A percentile compares a stretch with the other conserved stretches of the same genome.
phyloP scores from a whole-genome alignment of 192 early-diverging fungal species.

The Jimgerdemannia lactiflua region DNA sequence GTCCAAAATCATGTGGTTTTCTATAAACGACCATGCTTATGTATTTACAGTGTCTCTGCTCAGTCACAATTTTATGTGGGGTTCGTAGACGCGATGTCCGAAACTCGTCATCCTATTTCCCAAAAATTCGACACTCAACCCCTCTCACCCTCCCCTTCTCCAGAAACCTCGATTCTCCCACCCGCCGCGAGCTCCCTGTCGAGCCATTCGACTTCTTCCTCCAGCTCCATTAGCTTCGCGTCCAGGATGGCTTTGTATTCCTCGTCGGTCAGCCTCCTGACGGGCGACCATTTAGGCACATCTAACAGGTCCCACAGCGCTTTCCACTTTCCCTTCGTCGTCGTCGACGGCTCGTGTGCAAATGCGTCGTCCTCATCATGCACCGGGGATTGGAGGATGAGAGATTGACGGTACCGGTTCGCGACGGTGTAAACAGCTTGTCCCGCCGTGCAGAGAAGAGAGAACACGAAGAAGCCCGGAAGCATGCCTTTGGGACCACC shows the following conservation, averaged over 20 bases:
- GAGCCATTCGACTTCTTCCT: slow-evolving; percentile 35
- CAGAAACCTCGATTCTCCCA: background rate
- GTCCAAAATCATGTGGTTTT: too few species aligned
- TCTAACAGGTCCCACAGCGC: slow-evolving; percentile 39
- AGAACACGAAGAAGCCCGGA: slow-evolving; percentile 57
- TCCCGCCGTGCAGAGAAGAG: slow-evolving; percentile 39
- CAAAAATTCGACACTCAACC: too few species aligned
- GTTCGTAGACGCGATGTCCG: too few species aligned
- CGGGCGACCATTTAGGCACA: slow-evolving; percentile 59
- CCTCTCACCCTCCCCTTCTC: too few species aligned
- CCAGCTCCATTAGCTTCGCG: slow-evolving; percentile 33
- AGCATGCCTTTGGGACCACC: slow-evolving; percentile 48
- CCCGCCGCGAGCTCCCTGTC: slow-evolving; percentile 23
- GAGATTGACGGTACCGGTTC: slow-evolving; percentile 49
- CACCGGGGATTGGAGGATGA: slow-evolving; percentile 35
- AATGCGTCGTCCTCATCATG: slow-evolving; percentile 16
- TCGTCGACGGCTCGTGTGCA: slow-evolving; percentile 15
- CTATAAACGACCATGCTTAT: too few species aligned
- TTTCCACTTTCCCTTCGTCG: slow-evolving; percentile 10
- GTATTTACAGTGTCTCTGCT: too few species aligned
- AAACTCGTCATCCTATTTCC: too few species aligned
- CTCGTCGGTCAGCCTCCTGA: slow-evolving; percentile 54
- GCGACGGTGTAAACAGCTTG: slow-evolving; percentile 41
- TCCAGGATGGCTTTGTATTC: slow-evolving; percentile 60
- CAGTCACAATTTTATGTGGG: too few species aligned